These are phyloP conservation scores for Clonostachys rosea DNA, from an alignment of 2,329 filamentous ascomycete species.

Conservation along the genomic window DNA sequence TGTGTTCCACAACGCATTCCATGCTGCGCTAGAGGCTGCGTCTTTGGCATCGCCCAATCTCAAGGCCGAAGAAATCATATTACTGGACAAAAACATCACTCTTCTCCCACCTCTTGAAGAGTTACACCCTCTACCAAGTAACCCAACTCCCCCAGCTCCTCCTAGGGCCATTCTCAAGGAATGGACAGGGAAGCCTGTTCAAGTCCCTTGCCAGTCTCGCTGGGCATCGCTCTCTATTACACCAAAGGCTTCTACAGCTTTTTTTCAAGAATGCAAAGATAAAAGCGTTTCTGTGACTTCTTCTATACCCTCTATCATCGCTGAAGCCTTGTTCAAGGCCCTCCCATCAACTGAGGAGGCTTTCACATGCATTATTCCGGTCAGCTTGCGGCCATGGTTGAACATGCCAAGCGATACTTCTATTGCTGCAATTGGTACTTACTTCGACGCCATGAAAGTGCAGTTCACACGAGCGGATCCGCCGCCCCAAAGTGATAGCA, in stretches of 20 bases:
- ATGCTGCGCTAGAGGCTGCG: conserved; percentile 20
- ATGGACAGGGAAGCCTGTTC: conserved; percentile 30
- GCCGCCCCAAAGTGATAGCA: no score
- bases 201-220: conserved; percentile 8
- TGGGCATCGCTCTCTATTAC: conserved; percentile 7
- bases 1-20: conserved; percentile 35
- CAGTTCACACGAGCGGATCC: neutral
- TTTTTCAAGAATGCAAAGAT: conserved; percentile 7
- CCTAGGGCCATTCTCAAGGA: conserved; percentile 19
- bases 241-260: conserved; percentile 1
- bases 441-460: conserved; percentile 6
- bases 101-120: conserved; percentile 32
- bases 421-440: conserved; percentile 5
- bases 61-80: neutral
- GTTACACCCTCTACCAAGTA: conserved; percentile 27
- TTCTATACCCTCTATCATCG: conserved; percentile 6
- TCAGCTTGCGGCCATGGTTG: conserved; percentile 8
- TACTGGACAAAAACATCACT: conserved; percentile 6
- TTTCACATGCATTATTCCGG: conserved; percentile 9
- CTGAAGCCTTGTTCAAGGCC: conserved; percentile 4
- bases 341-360: conserved; percentile 6
- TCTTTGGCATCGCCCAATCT: conserved; percentile 4
- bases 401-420: conserved; percentile 3
- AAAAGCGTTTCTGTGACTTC: conserved; percentile 6
- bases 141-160: conserved; percentile 22